A percentile compares a stretch with the other conserved stretches of the same genome.
Evolutionary conservation across 2,329 filamentous ascomycete species (phyloP).

Genomic region (Pezicula radicicola): DNA sequence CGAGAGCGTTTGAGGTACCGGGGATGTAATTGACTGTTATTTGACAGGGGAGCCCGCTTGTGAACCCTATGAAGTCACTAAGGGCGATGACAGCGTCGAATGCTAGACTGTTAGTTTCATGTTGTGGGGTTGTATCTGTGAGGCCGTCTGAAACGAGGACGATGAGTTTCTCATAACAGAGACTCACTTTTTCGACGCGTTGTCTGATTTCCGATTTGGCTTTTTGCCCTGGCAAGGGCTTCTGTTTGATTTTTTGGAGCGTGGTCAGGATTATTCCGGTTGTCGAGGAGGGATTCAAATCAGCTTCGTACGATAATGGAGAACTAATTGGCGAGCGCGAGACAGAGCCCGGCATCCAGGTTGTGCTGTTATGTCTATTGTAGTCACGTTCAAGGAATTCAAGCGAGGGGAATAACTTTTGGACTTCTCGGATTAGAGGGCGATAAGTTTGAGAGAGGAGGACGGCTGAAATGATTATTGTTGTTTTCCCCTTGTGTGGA

Average conservation of each 20-base stretch:
- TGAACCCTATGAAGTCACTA: conserved; percentile 27
- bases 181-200: conserved; percentile 48
- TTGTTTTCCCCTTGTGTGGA: conserved; percentile 10
- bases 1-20: conserved; percentile 46
- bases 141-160: conserved; percentile 61
- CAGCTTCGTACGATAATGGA: conserved; percentile 56
- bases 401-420: conserved; percentile 43
- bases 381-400: conserved; percentile 62
- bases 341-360: conserved; percentile 31
- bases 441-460: conserved; percentile 38
- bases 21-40: conserved; percentile 44
- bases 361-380: conserved; percentile 31
- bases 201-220: conserved; percentile 47
- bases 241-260: conserved; percentile 70
- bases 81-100: conserved; percentile 21
- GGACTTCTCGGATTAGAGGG: conserved; percentile 45
- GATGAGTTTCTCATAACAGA: conserved; percentile 64
- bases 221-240: conserved; percentile 60
- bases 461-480: conserved; percentile 50
- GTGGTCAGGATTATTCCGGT: conserved; percentile 70
- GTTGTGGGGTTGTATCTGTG: conserved; percentile 26
- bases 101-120: conserved; percentile 31
- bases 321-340: conserved; percentile 34
- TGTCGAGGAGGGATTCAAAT: conserved; percentile 67
- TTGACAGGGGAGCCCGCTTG: conserved; percentile 31